A percentile compares a stretch with the other conserved stretches of the same genome.
These are phyloP conservation scores for Debaryomyces sp. DNA, from an alignment of 1,139 yeast genomes.

Conservation along the genomic window DNA sequence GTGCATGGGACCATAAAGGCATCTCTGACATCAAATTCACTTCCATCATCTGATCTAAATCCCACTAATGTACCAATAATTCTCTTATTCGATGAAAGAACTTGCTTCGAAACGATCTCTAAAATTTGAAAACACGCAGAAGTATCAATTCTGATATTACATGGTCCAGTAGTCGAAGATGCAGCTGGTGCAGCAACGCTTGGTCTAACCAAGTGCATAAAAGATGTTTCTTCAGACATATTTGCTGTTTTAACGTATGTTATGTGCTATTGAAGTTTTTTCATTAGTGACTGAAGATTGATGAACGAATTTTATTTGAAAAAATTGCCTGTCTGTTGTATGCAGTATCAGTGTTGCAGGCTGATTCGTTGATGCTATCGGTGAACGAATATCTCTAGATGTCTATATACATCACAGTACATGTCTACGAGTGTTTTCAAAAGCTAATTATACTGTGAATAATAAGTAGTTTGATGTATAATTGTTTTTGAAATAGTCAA, in stretches of 20 bases:
- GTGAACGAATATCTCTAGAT: not conserved
- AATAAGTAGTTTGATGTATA: too few species aligned
- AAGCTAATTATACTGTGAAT: not conserved
- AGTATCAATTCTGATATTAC: conserved; percentile 60
- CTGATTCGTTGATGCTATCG: not conserved
- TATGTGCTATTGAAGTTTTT: conserved; percentile 8
- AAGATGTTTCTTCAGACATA: conserved; percentile 21
- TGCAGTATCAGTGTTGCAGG: conserved; percentile 5
- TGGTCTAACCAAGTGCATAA: conserved; percentile 65
- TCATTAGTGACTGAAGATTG: not conserved
- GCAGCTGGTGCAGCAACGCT: conserved; percentile 58
- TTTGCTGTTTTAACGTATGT: conserved; percentile 4
- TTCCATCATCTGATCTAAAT: conserved; percentile 83
- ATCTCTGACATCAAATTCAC: conserved; percentile 70
- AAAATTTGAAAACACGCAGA: conserved; percentile 74
- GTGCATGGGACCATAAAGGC: conserved; percentile 84
- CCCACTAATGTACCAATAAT: conserved; percentile 86
- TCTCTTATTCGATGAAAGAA: conserved; percentile 51
- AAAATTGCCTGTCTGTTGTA: not conserved
- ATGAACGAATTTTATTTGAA: conserved; percentile 7
- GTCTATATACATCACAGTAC: not conserved
- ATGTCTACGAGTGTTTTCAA: not conserved
- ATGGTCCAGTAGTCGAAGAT: conserved; percentile 48
- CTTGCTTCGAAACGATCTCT: conserved; percentile 50
- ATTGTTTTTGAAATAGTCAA: too few species aligned